Base-by-base conservation (phyloP, 2,329 filamentous ascomycete genomes). In the Magnaporthiopsis incrustans region DNA sequence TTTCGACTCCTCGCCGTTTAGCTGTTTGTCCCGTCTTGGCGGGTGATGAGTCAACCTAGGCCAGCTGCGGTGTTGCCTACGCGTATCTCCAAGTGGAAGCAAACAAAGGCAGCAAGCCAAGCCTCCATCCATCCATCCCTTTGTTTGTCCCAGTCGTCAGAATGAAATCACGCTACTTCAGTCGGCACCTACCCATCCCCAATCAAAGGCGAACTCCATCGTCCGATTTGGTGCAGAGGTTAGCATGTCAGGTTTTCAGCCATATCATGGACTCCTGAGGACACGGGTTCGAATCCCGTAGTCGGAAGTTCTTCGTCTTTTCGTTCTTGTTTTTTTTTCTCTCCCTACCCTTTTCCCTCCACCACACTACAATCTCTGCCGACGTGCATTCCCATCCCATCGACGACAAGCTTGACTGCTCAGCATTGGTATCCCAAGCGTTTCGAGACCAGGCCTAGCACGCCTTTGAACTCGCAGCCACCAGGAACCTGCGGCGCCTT, bases 151-250 rank as follows among this genome's bases (percentile, higher is more conserved):
- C 15, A 18, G 4, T 14, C 12, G 35, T 38, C 14, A 14, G 14
- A 38, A 38, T 15, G 15, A 38, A 6, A 18, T 6, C 44, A 53
- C 11, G 5, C 44, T 53, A 53, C 27, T 61, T 27, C 26, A 3
- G 11, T 4, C 32, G 60, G 14, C 35, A 35, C 27, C 25, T 22
- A 12, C 25, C 38, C 12, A 53, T 4, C 53, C 2, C 11, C 38
- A 61, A 57, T n/a, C 7, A n/a, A 53, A 53, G 22, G 22, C 44
- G 10, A n/a, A 57, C 2, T 12, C 4, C 18, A 56, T 25, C 62
- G 11, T 63, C 62, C 62, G 62, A 59, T 58, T 35, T 63, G 57
- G 62, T 63, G 62, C 57, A 63, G 61, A 63, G 61, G 62, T 63
- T 59, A 63, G 62, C 62, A 63, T 63, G 44, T 63, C 57, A 59